Base-by-base conservation (phyloP, 768 basidiomycete genomes). In the Tulasnella calospora region DNA sequence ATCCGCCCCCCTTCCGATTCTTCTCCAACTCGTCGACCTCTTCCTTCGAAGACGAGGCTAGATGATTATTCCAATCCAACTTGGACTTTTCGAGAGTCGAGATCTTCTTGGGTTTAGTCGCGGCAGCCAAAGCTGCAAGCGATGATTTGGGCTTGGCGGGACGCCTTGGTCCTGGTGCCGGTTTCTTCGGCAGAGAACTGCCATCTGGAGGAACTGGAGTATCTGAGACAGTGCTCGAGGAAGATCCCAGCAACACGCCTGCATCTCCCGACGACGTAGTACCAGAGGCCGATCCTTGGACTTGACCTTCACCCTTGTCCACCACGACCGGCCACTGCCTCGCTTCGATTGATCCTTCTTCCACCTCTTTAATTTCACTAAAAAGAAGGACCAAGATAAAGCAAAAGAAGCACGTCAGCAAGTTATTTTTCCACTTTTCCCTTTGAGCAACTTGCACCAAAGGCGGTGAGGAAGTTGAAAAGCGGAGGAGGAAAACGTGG, bases 71-170 rank as follows among this genome's bases (percentile, higher is more conserved):
- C 94, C 94, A 96, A 82, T 96, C 94, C 89, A 96, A 90, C 17
- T 92, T 90, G 0, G 92, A 94, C 83, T 95, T 95, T 80, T 94
- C 93, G 19, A 96, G 86, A 35, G 93, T 95, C 33, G 92, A 90
- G 10, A 96, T 86, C 84, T 92, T 95, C 83, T 92, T 93, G 1
- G 90, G 86, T 82, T 91, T 93, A 38, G 74, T 47, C 2, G 80
- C 80, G 13, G 79, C 76, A 0, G 78, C 79, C 3, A 81, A 75
- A 10, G 57, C 61, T 0, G 82, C 81, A 0, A 77, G 67, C 27
- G 76, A 61, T 19, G 10, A 38, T 36, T 46, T 55, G 38, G 67
- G 21, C 70, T 30, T 79, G 78, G 82, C 90, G 91, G 0, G 92
- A 85, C 81, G 90, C 93, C 27, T 92, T 90, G 17, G 92, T 90